These are phyloP conservation scores for Claviceps maximensis DNA, from an alignment of 2,329 filamentous ascomycete species.

Conservation along the genomic window DNA sequence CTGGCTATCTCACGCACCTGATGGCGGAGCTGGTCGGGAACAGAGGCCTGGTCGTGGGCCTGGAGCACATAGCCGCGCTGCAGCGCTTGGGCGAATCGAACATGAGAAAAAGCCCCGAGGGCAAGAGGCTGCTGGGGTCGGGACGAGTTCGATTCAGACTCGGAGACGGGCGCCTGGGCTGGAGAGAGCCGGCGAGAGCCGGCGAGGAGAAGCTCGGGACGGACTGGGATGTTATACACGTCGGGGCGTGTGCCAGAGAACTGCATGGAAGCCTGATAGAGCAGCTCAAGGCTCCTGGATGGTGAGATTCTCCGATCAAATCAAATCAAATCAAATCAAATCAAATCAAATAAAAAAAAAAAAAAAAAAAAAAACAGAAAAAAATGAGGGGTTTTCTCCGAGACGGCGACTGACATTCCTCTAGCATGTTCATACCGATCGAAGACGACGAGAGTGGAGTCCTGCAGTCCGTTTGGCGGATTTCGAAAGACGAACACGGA, in stretches of 20 bases:
- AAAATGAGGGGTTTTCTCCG: too few species aligned
- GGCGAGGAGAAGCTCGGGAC: conserved; percentile 34
- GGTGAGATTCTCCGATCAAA: conserved; percentile 23
- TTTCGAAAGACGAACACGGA: conserved; percentile 59
- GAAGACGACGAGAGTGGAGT: conserved; percentile 35
- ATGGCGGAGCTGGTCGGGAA: conserved; percentile 61
- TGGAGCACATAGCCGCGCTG: conserved; percentile 60
- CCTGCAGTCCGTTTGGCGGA: conserved; percentile 56
- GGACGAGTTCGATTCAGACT: conserved; percentile 60
- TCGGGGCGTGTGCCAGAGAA: conserved; percentile 70
- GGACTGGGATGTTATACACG: conserved; percentile 87
- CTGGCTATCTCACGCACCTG: conserved; percentile 78
- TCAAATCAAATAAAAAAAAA: background rate
- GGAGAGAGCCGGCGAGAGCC: conserved; percentile 28
- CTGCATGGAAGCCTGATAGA: conserved; percentile 60
- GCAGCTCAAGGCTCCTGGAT: conserved; percentile 67
- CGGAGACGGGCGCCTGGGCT: conserved; percentile 61
- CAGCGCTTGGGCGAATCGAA: conserved; percentile 50
- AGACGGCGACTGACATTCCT: conserved; percentile 6
- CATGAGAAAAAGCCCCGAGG: conserved; percentile 48
- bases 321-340: background rate
- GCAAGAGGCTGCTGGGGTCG: conserved; percentile 43
- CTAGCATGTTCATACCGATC: conserved; percentile 64
- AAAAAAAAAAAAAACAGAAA: background rate
- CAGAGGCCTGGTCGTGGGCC: conserved; percentile 45